Evolutionary conservation across 257 asterid genomes (phyloP).

Genomic region (Apocynum venetum): DNA sequence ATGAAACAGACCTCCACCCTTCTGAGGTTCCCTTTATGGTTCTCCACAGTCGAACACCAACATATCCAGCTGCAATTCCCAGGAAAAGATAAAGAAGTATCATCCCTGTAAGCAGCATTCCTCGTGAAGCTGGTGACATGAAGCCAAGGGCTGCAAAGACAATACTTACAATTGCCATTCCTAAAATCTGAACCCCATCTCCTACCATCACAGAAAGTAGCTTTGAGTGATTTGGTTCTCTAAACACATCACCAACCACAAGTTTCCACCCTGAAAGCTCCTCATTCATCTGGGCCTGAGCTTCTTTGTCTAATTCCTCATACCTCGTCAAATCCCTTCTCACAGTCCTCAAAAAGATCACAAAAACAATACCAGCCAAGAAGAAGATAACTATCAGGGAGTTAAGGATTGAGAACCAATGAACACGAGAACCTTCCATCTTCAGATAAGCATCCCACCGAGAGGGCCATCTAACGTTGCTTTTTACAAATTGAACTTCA

Average conservation of each 20-base stretch:
- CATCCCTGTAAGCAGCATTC: conserved; percentile 84
- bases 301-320: conserved; percentile 79
- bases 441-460: conserved; percentile 88
- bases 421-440: conserved; percentile 87
- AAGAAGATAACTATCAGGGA: conserved; percentile 78
- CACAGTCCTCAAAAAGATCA: conserved; percentile 75
- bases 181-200: conserved; percentile 74
- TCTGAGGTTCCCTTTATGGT: conserved; percentile 60
- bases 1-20: conserved; percentile 76
- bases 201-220: conserved; percentile 76
- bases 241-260: conserved; percentile 83
- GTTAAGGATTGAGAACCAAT: conserved; percentile 85
- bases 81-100: conserved; percentile 75
- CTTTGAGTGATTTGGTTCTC: conserved; percentile 68
- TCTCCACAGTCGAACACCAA: conserved; percentile 61
- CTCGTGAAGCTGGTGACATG: conserved; percentile 91
- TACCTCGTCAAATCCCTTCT: conserved; percentile 84
- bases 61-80: conserved; percentile 74
- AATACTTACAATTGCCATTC: conserved; percentile 73
- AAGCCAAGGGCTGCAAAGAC: conserved; percentile 79
- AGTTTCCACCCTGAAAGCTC: conserved; percentile 94
- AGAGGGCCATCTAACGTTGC: conserved; percentile 77
- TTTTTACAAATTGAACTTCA: conserved; percentile 73
- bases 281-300: conserved; percentile 88
- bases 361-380: conserved; percentile 84